These are phyloP conservation scores for Basidiobolus meristosporus DNA, from an alignment of 371 early-diverging fungal species.

Conservation along the genomic window DNA sequence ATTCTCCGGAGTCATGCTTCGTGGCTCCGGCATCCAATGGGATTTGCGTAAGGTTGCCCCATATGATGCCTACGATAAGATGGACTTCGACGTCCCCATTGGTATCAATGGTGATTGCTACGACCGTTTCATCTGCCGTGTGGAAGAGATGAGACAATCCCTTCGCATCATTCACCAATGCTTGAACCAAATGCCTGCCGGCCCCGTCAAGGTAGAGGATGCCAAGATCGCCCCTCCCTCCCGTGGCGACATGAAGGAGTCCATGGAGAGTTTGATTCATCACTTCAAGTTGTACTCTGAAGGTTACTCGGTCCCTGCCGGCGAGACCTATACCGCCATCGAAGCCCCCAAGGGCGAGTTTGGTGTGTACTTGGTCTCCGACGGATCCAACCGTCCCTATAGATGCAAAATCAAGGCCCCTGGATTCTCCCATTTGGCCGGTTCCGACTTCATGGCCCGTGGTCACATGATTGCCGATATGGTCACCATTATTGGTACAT, in stretches of 20 bases:
- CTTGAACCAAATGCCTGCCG: slow-evolving; percentile 86
- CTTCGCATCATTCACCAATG: slow-evolving; percentile 89
- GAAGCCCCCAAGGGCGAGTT: slow-evolving; percentile 98
- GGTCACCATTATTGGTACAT: slow-evolving; percentile 57
- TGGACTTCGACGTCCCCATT: slow-evolving; percentile 93
- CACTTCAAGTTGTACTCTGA: slow-evolving; percentile 97
- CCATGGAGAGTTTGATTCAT: slow-evolving; percentile 95
- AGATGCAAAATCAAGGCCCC: slow-evolving; percentile 96
- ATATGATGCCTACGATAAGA: slow-evolving; percentile 85
- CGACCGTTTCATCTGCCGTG: slow-evolving; percentile 88
- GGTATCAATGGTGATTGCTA: slow-evolving; percentile 91
- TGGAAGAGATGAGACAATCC: slow-evolving; percentile 96
- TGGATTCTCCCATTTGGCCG: slow-evolving; percentile 87
- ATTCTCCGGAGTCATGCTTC: slow-evolving; percentile 88
- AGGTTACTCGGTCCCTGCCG: slow-evolving; percentile 89
- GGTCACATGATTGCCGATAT: slow-evolving; percentile 88
- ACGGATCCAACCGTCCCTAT: slow-evolving; percentile 80
- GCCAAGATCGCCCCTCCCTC: slow-evolving; percentile 93
- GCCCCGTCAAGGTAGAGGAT: slow-evolving; percentile 89
- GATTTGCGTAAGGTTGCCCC: slow-evolving; percentile 88
- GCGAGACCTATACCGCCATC: slow-evolving; percentile 91
- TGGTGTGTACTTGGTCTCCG: slow-evolving; percentile 34
- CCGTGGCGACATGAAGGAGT: slow-evolving; percentile 89
- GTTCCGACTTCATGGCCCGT: slow-evolving; percentile 72
- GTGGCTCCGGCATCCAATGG: slow-evolving; percentile 85